Evolutionary conservation across 1,139 yeast species (phyloP).

Genomic region (Meyerozyma smithsonii): DNA sequence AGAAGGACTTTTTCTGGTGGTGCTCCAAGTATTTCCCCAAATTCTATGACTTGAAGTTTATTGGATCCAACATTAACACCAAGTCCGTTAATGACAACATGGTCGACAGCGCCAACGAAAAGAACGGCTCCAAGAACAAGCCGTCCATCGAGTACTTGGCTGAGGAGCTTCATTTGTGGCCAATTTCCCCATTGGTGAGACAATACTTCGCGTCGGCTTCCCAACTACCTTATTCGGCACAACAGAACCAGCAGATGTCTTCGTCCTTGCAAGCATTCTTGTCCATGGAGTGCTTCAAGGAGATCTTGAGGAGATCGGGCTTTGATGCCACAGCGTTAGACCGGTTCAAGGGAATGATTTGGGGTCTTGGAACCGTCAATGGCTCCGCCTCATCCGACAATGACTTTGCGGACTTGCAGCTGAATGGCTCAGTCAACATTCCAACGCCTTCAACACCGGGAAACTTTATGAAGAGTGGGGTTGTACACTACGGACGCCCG

Average conservation of each 20-base stretch:
- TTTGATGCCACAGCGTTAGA: conserved; percentile 27
- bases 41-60: conserved; percentile 76
- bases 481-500: conserved; percentile 33
- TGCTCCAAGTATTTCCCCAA: conserved; percentile 73
- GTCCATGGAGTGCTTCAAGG: conserved; percentile 56
- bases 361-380: conserved; percentile 43
- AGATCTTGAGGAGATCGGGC: conserved; percentile 42
- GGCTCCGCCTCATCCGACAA: conserved; percentile 13
- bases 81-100: conserved; percentile 16
- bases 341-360: conserved; percentile 46
- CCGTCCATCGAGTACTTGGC: conserved; percentile 49
- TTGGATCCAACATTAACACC: conserved; percentile 52
- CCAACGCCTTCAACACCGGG: conserved; percentile 21
- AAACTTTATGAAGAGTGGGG: conserved; percentile 19
- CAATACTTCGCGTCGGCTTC: conserved; percentile 42
- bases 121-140: conserved; percentile 24
- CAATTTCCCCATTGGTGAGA: conserved; percentile 45
- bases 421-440: conserved; percentile 15
- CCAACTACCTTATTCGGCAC: conserved; percentile 24
- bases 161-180: conserved; percentile 53
- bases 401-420: conserved; percentile 10
- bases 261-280: conserved; percentile 49
- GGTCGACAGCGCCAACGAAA: conserved; percentile 6
- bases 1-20: conserved; percentile 73
- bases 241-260: conserved; percentile 40